Base-by-base conservation (phyloP, 1,284 basidiomycete genomes). In the Uromyces viciae-fabae region DNA sequence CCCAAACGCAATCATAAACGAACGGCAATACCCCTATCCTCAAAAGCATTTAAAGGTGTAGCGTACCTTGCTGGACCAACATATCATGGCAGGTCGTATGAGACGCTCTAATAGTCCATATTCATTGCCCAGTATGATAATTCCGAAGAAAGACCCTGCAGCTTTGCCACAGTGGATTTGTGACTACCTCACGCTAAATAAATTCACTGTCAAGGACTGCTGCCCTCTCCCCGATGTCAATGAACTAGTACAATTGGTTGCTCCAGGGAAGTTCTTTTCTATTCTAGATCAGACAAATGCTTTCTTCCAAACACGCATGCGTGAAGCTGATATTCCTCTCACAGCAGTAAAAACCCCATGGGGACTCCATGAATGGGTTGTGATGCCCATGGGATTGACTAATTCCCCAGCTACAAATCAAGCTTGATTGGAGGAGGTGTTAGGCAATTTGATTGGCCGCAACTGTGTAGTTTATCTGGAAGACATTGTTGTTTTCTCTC, bases 301-400 rank as follows among this genome's bases (percentile, higher is more conserved):
- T 0, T 88, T 88, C 81, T 88, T 87, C 81, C 88, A 88, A 75
- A 88, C 86, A 0, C 75, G 83, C 0, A 83, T 88, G 8, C 85
- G 87, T 66, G 85, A 86, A 0, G 86, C 88, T 36, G 83, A 87
- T 68, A 84, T 87, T 0, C 81, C 84, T 9, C 84, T 85, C 25
- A 88, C 88, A 0, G 88, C 87, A 0, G 85, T 88, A 0, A 82
- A 74, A 1, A 88, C 87, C 0, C 87, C 86, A 0, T 85, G 85
- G 25, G 87, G 88, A 0, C 82, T 87, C 0, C 88, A 86, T 62
- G 86, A 88, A 75, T 88, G 87, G 87, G 17, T 83, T 0, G 87
- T 88, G 0, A 88, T 88, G 88, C 87, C 87, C 0, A 85, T 86
- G 82, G 88, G 88, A 0, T 82, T 85, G 22, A 79, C 54, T 5